These are phyloP conservation scores for Psidium friedrichsthalianum DNA, from an alignment of 345 rosid genomes.

Conservation along the genomic window DNA sequence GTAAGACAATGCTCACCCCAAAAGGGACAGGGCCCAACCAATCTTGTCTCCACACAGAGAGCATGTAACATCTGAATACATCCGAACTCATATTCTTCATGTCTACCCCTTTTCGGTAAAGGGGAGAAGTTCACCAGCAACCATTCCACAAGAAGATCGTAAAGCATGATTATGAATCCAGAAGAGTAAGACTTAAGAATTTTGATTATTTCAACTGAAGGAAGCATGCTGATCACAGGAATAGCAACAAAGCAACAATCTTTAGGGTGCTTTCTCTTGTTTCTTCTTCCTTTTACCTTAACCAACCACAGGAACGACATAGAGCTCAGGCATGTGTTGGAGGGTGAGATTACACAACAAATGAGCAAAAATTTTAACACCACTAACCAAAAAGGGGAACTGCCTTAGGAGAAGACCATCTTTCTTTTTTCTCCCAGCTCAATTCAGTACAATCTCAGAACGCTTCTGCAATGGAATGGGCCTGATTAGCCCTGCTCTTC, in stretches of 20 bases:
- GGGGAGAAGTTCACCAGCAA: neutral
- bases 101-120: neutral
- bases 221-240: neutral
- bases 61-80: neutral
- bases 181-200: neutral
- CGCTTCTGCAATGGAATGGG: slow-evolving; percentile 69
- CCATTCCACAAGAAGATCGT: neutral
- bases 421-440: neutral
- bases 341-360: neutral
- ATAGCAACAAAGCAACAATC: slow-evolving; percentile 1
- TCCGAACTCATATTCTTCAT: neutral
- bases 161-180: neutral
- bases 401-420: neutral
- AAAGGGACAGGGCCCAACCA: neutral
- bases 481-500: slow-evolving; percentile 40
- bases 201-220: neutral
- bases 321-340: neutral
- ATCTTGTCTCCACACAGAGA: neutral
- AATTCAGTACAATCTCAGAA: slow-evolving; percentile 60
- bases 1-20: neutral
- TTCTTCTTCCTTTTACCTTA: neutral
- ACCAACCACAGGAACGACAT: neutral
- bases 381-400: neutral
- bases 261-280: slow-evolving; percentile 1
- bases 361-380: slow-evolving; percentile 7